Percentiles rank a stretch among this genome's conserved stretches.
Evolutionary conservation across 2,329 filamentous ascomycete genomes (phyloP).

Genomic region (Neonectria punicea): DNA sequence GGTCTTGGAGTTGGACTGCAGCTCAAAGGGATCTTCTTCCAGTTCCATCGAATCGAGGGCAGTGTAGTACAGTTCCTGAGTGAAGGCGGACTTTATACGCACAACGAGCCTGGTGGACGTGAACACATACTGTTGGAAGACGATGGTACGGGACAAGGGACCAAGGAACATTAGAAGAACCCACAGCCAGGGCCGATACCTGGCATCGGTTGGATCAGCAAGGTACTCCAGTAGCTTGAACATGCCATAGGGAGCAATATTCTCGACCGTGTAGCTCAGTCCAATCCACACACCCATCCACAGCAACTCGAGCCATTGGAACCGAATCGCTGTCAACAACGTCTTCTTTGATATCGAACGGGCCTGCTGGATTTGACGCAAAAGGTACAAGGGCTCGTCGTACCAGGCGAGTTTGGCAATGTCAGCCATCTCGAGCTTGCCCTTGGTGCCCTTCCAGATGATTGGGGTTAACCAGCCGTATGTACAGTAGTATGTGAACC

Average conservation of each 20-base stretch:
- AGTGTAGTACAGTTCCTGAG: constrained; percentile 67
- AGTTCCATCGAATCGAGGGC: constrained; percentile 67
- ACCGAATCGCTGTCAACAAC: constrained; percentile 56
- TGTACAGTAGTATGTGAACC: constrained; percentile 62
- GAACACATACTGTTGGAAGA: constrained; percentile 68
- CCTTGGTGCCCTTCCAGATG: constrained; percentile 58
- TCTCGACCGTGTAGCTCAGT: constrained; percentile 55
- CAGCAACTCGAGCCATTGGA: constrained; percentile 54
- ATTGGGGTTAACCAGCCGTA: constrained; percentile 63
- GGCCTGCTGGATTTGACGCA: constrained; percentile 56
- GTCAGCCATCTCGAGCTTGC: constrained; percentile 57
- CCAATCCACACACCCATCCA: constrained; percentile 58
- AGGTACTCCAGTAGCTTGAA: constrained; percentile 64
- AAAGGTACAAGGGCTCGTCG: constrained; percentile 62
- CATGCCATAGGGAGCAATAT: constrained; percentile 64
- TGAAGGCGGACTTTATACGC: constrained; percentile 65
- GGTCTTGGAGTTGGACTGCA: constrained; percentile 40
- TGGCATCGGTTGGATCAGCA: constrained; percentile 55
- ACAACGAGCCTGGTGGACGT: constrained; percentile 66
- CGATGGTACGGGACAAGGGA: constrained; percentile 58
- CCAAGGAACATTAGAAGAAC: constrained; percentile 64
- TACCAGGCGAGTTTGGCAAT: constrained; percentile 64
- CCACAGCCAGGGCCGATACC: constrained; percentile 63
- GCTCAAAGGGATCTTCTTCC: constrained; percentile 62
- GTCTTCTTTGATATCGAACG: constrained; percentile 56